Evolutionary conservation across 129 eudicot genomes (phyloP).

Genomic region (Artemisia annua): DNA sequence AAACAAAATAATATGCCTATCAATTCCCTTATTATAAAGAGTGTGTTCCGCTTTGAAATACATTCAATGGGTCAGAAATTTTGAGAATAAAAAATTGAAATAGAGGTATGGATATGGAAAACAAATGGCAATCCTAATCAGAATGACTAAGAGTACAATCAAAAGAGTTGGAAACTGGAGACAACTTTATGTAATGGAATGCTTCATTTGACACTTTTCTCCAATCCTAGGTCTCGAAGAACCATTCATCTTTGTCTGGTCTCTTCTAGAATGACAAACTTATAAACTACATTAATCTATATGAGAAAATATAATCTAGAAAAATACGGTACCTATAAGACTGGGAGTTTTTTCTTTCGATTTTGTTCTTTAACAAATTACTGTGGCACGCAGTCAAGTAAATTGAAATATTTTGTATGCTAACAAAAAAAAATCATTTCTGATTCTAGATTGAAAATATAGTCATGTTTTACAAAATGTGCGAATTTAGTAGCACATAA

Average conservation of each 20-base stretch:
- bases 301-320: no score
- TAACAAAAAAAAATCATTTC: no score
- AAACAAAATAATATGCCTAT: no score
- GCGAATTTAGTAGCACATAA: no score
- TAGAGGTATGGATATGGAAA: slow-evolving; percentile 10
- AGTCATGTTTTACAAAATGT: no score
- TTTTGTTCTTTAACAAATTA: no score
- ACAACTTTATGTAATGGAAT: slow-evolving; percentile 36
- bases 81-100: not conserved
- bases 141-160: slow-evolving; percentile 41
- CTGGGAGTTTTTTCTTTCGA: no score
- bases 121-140: slow-evolving; percentile 43
- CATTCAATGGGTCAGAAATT: slow-evolving; percentile 19
- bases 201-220: slow-evolving; percentile 30
- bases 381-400: no score
- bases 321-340: no score
- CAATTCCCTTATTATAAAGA: not conserved
- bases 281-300: not conserved
- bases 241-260: slow-evolving; percentile 7
- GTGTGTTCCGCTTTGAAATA: not conserved
- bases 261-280: slow-evolving; percentile 24
- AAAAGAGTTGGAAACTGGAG: slow-evolving; percentile 24
- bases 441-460: no score
- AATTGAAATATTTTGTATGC: no score
- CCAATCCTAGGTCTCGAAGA: slow-evolving; percentile 17